Conservation (phyloP, 352 stramenopile species). For the Phytophthora kernoviae region DNA sequence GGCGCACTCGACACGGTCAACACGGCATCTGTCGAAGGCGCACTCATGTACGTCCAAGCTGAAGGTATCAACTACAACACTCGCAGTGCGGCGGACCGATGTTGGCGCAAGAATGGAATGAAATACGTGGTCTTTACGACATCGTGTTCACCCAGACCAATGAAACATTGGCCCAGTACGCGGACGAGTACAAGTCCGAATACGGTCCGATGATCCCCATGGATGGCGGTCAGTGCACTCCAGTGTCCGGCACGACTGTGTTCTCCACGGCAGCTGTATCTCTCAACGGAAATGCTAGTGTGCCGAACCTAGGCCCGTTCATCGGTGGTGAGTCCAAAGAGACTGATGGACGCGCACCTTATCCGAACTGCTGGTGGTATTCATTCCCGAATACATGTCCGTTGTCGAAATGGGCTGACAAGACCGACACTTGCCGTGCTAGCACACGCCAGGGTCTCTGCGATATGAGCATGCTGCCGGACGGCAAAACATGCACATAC, state of each 20-base stretch:
- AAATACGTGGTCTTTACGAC: constrained; percentile 78
- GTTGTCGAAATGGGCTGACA: constrained; percentile 46
- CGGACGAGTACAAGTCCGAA: constrained; percentile 40
- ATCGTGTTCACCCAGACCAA: constrained; percentile 57
- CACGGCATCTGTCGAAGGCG: constrained; percentile 72
- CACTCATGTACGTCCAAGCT: constrained; percentile 82
- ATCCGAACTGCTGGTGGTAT: constrained; percentile 65
- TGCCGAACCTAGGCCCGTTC: constrained; percentile 37
- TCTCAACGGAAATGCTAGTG: constrained; percentile 28
- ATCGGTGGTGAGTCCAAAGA: constrained; percentile 44
- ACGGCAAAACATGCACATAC: constrained; percentile 71
- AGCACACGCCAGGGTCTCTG: constrained; percentile 44
- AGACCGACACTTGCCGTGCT: constrained; percentile 42
- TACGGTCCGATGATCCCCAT: constrained; percentile 65
- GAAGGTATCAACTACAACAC: constrained; percentile 70
- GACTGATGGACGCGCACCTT: constrained; percentile 50
- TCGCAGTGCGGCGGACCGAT: constrained; percentile 27
- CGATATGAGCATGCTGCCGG: constrained; percentile 34
- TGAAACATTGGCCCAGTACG: constrained; percentile 40
- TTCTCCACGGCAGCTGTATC: constrained; percentile 21
- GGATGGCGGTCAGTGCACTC: constrained; percentile 61
- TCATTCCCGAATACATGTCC: constrained; percentile 68
- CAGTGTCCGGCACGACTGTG: constrained; percentile 18
- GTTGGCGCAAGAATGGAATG: constrained; percentile 74
- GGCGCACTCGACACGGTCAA: constrained; percentile 75